These are phyloP conservation scores for Tricholoma terreum DNA, from an alignment of 768 basidiomycete genomes.

Conservation along the genomic window DNA sequence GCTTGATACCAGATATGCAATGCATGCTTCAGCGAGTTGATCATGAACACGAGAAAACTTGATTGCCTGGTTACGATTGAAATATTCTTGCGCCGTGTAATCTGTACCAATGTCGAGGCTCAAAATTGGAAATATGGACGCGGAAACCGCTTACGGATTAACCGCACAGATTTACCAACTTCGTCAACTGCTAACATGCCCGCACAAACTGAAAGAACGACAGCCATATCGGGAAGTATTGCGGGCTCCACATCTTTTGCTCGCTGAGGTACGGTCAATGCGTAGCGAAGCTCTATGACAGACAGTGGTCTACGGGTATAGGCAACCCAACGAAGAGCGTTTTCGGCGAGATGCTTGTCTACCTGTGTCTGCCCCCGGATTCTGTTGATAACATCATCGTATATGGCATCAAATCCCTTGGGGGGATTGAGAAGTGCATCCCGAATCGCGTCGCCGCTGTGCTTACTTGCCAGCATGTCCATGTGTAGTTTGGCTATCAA, in stretches of 20 bases:
- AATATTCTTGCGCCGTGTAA: background rate
- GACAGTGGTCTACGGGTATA: background rate
- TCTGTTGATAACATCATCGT: background rate
- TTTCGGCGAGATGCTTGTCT: background rate
- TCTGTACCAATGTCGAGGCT: background rate
- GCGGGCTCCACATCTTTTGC: background rate
- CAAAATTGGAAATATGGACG: background rate
- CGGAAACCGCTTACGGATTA: background rate
- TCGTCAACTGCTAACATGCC: background rate
- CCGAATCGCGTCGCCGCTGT: background rate
- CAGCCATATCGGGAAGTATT: background rate
- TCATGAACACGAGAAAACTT: background rate
- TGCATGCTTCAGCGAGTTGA: too few species aligned
- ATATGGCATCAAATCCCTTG: background rate
- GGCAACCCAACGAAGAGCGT: background rate
- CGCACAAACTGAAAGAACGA: background rate
- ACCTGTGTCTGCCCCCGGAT: background rate
- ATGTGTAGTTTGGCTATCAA: background rate
- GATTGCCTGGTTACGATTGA: background rate
- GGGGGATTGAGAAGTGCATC: background rate
- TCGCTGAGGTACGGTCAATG: too few species aligned
- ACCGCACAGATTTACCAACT: background rate
- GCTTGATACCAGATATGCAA: too few species aligned
- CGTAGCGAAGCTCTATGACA: background rate
- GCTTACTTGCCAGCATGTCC: background rate